These are phyloP conservation scores for Rutstroemia sydowiana DNA, from an alignment of 2,329 filamentous ascomycete species.

Conservation along the genomic window DNA sequence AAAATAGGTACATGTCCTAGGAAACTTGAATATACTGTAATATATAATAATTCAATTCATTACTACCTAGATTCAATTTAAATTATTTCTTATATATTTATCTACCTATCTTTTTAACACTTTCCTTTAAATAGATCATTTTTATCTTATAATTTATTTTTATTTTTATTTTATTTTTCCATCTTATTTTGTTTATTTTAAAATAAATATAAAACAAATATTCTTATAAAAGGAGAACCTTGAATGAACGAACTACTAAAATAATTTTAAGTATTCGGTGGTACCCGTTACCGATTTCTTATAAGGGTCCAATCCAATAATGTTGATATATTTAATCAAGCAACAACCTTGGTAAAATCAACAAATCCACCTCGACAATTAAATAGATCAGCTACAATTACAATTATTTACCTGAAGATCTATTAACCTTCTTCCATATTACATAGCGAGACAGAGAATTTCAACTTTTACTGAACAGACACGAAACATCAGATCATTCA, in stretches of 20 bases:
- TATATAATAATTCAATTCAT: no score
- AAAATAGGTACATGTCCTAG: no score
- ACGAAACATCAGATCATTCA: not conserved
- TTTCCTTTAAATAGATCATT: no score
- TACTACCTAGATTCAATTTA: no score
- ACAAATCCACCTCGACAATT: not conserved
- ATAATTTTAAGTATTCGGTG: conserved; percentile 2
- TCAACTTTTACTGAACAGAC: not conserved
- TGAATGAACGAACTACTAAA: not conserved
- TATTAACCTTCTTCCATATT: not conserved
- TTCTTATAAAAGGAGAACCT: no score
- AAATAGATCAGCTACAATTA: not conserved
- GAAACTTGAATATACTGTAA: no score
- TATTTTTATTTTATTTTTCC: no score
- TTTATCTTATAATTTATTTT: no score
- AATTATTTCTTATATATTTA: no score
- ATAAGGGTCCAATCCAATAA: conserved; percentile 11
- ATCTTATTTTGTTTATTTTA: no score
- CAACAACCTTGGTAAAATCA: conserved; percentile 3
- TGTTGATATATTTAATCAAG: conserved; percentile 3
- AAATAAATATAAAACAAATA: no score
- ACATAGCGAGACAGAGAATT: not conserved
- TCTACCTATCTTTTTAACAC: no score
- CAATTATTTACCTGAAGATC: not conserved
- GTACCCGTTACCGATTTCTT: conserved; percentile 1